These are phyloP conservation scores for Dictyostelium discoideum DNA, from an alignment of 78 protist species.

Conservation along the genomic window DNA sequence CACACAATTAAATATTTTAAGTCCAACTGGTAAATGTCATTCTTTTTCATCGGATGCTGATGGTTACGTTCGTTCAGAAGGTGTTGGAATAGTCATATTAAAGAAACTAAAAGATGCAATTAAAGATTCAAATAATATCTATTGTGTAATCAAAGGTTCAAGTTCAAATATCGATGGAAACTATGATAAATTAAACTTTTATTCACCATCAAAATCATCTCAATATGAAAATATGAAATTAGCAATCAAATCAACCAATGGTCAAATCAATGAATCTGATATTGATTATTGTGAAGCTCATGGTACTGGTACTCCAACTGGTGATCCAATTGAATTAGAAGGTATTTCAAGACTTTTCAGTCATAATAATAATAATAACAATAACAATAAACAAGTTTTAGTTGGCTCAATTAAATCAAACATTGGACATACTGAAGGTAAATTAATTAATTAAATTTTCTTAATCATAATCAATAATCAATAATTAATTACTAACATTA, in stretches of 20 bases:
- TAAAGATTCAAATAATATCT: conserved; percentile 57
- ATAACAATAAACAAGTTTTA: neutral
- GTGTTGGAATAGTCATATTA: conserved; percentile 76
- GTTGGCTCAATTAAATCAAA: neutral
- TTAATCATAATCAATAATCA: neutral
- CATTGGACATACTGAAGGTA: neutral
- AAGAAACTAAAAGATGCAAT: conserved; percentile 20
- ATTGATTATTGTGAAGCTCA: conserved; percentile 64
- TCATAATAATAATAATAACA: neutral
- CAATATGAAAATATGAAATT: conserved; percentile 12
- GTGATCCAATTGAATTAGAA: conserved; percentile 79
- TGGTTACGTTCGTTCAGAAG: conserved; percentile 72
- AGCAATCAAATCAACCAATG: neutral
- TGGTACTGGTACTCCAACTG: conserved; percentile 86
- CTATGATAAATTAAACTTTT: neutral
- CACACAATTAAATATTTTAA: neutral
- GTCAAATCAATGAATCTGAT: neutral
- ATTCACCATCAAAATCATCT: conserved; percentile 11
- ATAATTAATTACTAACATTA: neutral
- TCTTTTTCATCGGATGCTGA: neutral
- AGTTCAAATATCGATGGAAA: conserved; percentile 84
- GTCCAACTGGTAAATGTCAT: neutral
- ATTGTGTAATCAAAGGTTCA: conserved; percentile 65
- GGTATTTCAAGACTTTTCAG: conserved; percentile 36
- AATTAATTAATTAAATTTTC: neutral